phyloP scores from a whole-genome alignment of 2,329 filamentous ascomycete genomes.

The Cercospora zeae-maydis region DNA sequence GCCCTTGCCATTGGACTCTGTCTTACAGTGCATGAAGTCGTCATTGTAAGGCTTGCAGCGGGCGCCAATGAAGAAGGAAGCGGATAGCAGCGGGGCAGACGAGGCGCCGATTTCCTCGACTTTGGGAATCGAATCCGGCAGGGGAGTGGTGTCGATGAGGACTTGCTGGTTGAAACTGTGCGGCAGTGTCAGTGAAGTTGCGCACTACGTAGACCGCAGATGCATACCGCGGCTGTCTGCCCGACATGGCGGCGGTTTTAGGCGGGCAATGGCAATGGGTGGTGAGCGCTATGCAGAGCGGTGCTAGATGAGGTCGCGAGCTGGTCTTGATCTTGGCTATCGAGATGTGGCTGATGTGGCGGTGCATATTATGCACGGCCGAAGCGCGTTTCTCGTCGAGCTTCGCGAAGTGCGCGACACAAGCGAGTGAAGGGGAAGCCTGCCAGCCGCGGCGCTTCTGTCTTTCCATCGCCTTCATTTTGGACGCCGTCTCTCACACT shows the following conservation, averaged over 20 bases:
- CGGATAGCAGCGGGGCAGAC: constrained; percentile 86
- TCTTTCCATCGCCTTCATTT: not conserved
- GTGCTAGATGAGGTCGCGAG: not conserved
- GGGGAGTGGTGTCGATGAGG: constrained; percentile 92
- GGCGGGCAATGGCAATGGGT: constrained; percentile 11
- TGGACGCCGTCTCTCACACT: not conserved
- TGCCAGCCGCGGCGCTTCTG: not conserved
- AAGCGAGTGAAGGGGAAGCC: not conserved
- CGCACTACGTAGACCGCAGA: constrained; percentile 8
- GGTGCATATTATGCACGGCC: not conserved
- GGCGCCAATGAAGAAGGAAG: constrained; percentile 94
- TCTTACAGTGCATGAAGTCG: constrained; percentile 99
- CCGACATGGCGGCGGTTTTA: constrained; percentile 52
- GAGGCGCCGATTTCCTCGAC: constrained; percentile 91
- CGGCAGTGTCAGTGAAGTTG: constrained; percentile 8
- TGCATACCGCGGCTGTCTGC: constrained; percentile 57
- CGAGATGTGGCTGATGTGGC: not conserved
- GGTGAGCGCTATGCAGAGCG: not conserved
- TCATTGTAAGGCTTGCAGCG: constrained; percentile 95
- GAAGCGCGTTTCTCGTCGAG: constrained; percentile 1
- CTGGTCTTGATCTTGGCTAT: not conserved
- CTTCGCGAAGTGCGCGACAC: constrained; percentile 3
- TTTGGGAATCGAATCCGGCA: constrained; percentile 85
- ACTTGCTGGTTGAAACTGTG: constrained; percentile 87
- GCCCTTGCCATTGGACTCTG: constrained; percentile 81